Percentiles rank a stretch among this genome's conserved stretches.
Evolutionary conservation across 1,139 yeast genomes (phyloP).

Genomic region (Yamadazyma sp.): DNA sequence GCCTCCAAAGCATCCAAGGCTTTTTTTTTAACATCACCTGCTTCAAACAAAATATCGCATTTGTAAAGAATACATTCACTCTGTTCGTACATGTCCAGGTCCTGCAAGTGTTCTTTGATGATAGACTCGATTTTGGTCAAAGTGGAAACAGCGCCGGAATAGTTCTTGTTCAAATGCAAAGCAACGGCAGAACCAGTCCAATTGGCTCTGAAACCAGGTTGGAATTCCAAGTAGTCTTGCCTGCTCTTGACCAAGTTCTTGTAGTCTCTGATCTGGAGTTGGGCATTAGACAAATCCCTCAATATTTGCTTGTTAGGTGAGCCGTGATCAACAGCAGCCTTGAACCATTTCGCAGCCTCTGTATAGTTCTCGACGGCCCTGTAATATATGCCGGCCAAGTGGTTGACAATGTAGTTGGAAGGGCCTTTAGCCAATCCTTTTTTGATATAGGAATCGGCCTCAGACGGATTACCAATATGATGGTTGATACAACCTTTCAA

Average conservation of each 20-base stretch:
- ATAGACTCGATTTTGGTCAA: conserved; percentile 73
- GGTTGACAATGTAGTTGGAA: conserved; percentile 71
- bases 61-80: conserved; percentile 80
- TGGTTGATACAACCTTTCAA: conserved; percentile 75
- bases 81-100: conserved; percentile 70
- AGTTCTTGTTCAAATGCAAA: conserved; percentile 71
- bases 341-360: conserved; percentile 80
- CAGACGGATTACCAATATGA: conserved; percentile 54
- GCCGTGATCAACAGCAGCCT: conserved; percentile 76
- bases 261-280: conserved; percentile 77
- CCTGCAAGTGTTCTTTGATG: conserved; percentile 65
- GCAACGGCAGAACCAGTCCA: conserved; percentile 93
- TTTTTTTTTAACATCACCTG: conserved; percentile 58
- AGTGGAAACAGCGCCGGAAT: conserved; percentile 66
- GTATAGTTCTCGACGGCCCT: conserved; percentile 67
- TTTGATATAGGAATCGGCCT: conserved; percentile 62
- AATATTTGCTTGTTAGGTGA: conserved; percentile 76
- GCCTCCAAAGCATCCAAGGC: conserved; percentile 65
- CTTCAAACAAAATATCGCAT: conserved; percentile 61
- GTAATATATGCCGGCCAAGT: conserved; percentile 82
- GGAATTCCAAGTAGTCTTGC: conserved; percentile 66
- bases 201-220: conserved; percentile 84
- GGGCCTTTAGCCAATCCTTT: conserved; percentile 62
- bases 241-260: conserved; percentile 63
- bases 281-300: conserved; percentile 79